phyloP scores from a whole-genome alignment of 2,329 filamentous ascomycete species.

The Aspergillus bombycis region DNA sequence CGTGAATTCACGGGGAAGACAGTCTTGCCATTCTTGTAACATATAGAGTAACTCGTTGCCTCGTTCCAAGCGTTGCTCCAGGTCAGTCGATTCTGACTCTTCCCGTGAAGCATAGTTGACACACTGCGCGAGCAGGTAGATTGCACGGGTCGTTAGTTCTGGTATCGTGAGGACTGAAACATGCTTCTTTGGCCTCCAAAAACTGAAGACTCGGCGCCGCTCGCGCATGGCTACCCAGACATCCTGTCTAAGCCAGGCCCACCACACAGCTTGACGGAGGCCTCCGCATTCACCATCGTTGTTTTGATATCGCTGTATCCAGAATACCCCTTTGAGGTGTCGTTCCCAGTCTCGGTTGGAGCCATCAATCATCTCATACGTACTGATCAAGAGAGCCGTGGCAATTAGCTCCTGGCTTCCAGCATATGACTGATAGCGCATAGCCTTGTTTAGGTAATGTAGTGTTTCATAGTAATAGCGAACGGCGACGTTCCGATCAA shows the following conservation, averaged over 20 bases:
- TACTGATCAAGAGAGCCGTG: constrained; percentile 63
- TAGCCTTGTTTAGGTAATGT: constrained; percentile 63
- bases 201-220: constrained; percentile 58
- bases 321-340: constrained; percentile 67
- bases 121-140: constrained; percentile 60
- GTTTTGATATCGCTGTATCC: constrained; percentile 65
- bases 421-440: constrained; percentile 61
- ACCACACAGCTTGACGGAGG: constrained; percentile 63
- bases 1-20: constrained; percentile 47
- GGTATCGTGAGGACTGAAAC: constrained; percentile 54
- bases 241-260: constrained; percentile 69
- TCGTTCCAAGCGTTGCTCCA: constrained; percentile 49
- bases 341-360: constrained; percentile 62
- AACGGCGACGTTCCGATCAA: constrained; percentile 44
- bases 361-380: constrained; percentile 68
- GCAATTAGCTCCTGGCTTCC: constrained; percentile 61
- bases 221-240: constrained; percentile 67
- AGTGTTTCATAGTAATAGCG: constrained; percentile 67
- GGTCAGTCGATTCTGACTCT: constrained; percentile 47
- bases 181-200: constrained; percentile 59
- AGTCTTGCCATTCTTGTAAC: constrained; percentile 54
- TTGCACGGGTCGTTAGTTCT: constrained; percentile 57
- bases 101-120: constrained; percentile 63
- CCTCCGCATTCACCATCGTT: constrained; percentile 63
- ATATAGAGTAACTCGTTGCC: constrained; percentile 52